Evolutionary conservation across 176 grass and related monocot genomes (phyloP), one percentile per base, ranked within the genome.

Genomic region (Neostapfia colusana): DNA sequence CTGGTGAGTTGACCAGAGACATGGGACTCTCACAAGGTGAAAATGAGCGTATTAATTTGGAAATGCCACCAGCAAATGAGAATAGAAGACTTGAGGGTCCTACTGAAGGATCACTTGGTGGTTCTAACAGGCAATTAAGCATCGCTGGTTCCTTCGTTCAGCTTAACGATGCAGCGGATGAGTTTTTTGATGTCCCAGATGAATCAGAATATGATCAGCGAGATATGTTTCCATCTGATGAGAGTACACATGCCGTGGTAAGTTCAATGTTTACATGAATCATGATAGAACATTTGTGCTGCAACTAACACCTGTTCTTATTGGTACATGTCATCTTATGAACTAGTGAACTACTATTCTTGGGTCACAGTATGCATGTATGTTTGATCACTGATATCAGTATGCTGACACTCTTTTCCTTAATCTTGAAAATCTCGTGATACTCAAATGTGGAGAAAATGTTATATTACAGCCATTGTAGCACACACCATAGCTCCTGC

Each of bases 131-230:
- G 65, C 67, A 92, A 43, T 80, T 82, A 82, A 90, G 67, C 73
- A 77, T 80, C 67, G 38, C 76, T 63, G 78, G 92, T 59, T 90
- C 89, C 26, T 88, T 95, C 34, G 40, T 95, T 88, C 92, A 95
- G 45, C 67, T 95, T 41, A 99, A 90, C 7, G 96, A 99, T 64
- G 89, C 92, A 26, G 79, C 67, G 0, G 92, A 95, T 67, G 96
- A 95, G 82, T 99, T 99, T 78, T 99, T 95, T 85, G 96, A 99
- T 71, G 89, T 99, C 38, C 89, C 90, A 61, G 92, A 99, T 70
- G 96, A 95, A 82, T 85, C 95, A 51, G 92, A 99, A 68, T 90
- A 89, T 82, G 91, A 94, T 72, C 84, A 88, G 69, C 86, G 84
- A 44, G 89, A 99, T 60, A 55, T 75, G 56, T 95, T 92, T 92